Evolutionary conservation across 805 yeast species (phyloP).

Genomic region (Blastobotrys mokoenaii): DNA sequence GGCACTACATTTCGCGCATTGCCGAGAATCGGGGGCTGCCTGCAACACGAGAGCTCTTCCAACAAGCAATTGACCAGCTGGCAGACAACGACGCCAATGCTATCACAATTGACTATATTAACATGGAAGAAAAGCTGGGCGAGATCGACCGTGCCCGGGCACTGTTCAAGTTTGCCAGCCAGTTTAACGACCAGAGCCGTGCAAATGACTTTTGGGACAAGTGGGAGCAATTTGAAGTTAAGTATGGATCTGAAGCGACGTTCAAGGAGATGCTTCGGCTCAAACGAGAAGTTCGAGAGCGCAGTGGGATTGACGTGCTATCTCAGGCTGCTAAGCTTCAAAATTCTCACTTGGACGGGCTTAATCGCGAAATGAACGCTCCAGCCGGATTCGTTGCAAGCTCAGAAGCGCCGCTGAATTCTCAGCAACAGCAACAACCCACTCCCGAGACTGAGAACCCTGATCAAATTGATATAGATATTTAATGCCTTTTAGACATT

Average conservation of each 20-base stretch:
- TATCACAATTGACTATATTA: constrained; percentile 46
- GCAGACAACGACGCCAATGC: constrained; percentile 35
- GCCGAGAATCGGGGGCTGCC: constrained; percentile 34
- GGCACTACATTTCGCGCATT: constrained; percentile 35
- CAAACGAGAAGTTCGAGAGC: constrained; percentile 39
- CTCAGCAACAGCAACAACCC: neutral
- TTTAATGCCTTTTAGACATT: too few relatives aligned
- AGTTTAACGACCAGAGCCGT: constrained; percentile 30
- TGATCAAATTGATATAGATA: constrained; percentile 17
- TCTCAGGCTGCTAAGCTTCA: too few relatives aligned
- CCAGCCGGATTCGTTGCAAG: constrained; percentile 21
- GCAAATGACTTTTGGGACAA: constrained; percentile 42
- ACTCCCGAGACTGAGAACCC: constrained; percentile 10
- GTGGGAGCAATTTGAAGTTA: constrained; percentile 72
- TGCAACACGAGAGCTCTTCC: constrained; percentile 41
- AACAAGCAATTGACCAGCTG: constrained; percentile 42
- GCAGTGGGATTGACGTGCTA: constrained; percentile 12
- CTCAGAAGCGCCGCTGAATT: constrained; percentile 5
- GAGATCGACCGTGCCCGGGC: constrained; percentile 58
- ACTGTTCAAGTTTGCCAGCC: constrained; percentile 48
- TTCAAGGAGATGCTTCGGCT: constrained; percentile 65
- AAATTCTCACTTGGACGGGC: neutral
- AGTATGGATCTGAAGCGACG: constrained; percentile 59
- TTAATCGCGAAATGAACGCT: constrained; percentile 9
- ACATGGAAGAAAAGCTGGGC: constrained; percentile 43